These are phyloP conservation scores for Clarireedia sp. DNA, from an alignment of 2,329 filamentous ascomycete species.

Conservation along the genomic window DNA sequence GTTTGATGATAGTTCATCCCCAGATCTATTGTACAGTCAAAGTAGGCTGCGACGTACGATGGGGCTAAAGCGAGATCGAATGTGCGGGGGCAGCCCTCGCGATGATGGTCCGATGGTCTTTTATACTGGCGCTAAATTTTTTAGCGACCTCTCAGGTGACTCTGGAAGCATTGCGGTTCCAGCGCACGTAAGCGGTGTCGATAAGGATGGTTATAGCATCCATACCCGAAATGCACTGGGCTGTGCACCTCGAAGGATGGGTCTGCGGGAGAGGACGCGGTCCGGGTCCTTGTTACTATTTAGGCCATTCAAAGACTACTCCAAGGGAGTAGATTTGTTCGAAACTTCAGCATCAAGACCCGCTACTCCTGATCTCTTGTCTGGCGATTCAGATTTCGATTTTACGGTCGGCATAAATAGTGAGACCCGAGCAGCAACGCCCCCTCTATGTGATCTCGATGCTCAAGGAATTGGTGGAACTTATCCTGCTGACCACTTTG, in stretches of 20 bases:
- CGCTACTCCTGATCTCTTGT: constrained; percentile 20
- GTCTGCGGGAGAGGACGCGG: constrained; percentile 13
- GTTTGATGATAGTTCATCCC: neutral
- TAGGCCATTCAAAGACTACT: constrained; percentile 41
- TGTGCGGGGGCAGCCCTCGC: constrained; percentile 34
- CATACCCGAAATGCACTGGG: constrained; percentile 15
- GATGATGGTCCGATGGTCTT: constrained; percentile 74
- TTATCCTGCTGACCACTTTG: constrained; percentile 56
- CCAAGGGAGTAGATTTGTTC: constrained; percentile 17
- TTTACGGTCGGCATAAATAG: constrained; percentile 20
- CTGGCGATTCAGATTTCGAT: constrained; percentile 24
- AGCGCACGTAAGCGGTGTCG: constrained; percentile 42
- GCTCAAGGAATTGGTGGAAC: constrained; percentile 53
- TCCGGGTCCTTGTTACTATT: constrained; percentile 23
- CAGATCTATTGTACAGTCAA: neutral
- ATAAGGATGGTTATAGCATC: constrained; percentile 30
- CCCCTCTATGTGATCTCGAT: constrained; percentile 35
- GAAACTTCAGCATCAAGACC: constrained; percentile 14
- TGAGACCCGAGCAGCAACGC: neutral
- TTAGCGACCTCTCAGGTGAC: constrained; percentile 70
- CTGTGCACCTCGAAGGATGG: constrained; percentile 5
- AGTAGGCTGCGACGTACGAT: neutral
- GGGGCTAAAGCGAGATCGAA: neutral
- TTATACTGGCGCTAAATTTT: constrained; percentile 73
- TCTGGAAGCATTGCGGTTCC: constrained; percentile 40